Percentiles rank a stretch among this genome's conserved stretches.
phyloP scores from a whole-genome alignment of 179 eudicot genomes.

The Silene coronaria region DNA sequence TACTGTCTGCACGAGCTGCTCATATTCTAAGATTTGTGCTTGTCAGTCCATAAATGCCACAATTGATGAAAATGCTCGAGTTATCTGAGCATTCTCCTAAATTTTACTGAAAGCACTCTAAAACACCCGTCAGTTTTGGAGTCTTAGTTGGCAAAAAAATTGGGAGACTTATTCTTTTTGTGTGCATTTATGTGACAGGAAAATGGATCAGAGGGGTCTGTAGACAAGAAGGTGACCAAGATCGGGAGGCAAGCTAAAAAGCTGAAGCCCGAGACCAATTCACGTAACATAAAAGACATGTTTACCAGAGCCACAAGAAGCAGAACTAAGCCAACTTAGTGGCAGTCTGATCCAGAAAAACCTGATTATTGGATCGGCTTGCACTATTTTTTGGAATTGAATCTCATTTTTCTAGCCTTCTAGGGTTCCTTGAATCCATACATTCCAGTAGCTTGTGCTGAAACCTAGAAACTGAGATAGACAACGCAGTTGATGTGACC shows the following conservation, averaged over 20 bases:
- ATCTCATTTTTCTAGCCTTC: neutral
- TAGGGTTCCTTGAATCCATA: neutral
- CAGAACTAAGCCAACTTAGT: conserved; percentile 29
- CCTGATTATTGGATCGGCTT: neutral
- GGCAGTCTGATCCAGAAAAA: neutral
- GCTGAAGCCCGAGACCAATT: conserved; percentile 65
- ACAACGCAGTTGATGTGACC: neutral
- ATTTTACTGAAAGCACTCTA: neutral
- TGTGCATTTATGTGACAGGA: conserved; percentile 15
- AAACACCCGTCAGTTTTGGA: neutral
- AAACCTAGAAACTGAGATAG: neutral
- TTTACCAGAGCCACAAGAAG: conserved; percentile 68
- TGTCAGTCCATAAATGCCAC: neutral
- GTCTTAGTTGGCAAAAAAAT: too few species aligned
- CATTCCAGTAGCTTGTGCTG: neutral
- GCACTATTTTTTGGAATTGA: too few species aligned
- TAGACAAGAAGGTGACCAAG: conserved; percentile 48
- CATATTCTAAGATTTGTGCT: neutral
- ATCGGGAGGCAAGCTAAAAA: conserved; percentile 55
- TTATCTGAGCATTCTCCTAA: neutral
- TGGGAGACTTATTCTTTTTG: neutral
- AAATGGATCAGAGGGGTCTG: conserved; percentile 35
- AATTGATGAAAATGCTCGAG: neutral
- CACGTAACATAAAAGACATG: conserved; percentile 83
- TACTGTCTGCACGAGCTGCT: neutral